Base-by-base conservation (phyloP, 257 asterid genomes). In the Sherardia arvensis region DNA sequence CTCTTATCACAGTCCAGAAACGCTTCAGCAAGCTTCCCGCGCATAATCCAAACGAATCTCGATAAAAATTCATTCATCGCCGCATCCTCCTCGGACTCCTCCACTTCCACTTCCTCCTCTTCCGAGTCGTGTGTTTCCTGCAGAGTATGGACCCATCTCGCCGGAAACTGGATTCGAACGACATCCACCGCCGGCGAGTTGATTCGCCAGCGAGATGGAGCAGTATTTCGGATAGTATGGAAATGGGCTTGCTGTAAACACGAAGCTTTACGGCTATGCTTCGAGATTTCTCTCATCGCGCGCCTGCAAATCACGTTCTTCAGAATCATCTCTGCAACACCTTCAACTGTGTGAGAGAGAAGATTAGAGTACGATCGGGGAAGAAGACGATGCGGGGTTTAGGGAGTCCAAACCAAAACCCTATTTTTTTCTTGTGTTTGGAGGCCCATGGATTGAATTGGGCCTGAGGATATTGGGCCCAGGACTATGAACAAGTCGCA, bases 41-140 rank as follows among this genome's bases (percentile, higher is more conserved):
- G 84, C 97, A 92, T 89, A 55, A 81, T 74, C 95, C 99, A 89
- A 49, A 80, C 91, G 62, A 92, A 89, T 66, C 97, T 76, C 23
- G 96, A 89, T 66, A 92, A 76, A 78, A 87, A 92, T 68, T 89
- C 97, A 25, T 79, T 85, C 82, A 78, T 74, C 34, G 82, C 22
- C 18, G 83, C 80, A 58, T 81, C 88, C 36, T 71, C 74, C 61
- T 85, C 87, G 0, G 84, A 68, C 47, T 78, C 87, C 3, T 63
- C 23, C 9, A 61, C 85, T 20, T 78, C 87, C 6, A 58, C 22
- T 8, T 63, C 85, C 21, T 78, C 87, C 6, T 61, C 22, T 8
- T 63, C 85, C 21, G 75, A 38, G 56, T 66, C 47, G 3, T 30
- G 36, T 55, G 62, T 62, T 70, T 62, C 76, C 57, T 72, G 82